Percentiles rank a stretch among this genome's conserved stretches.
These are phyloP conservation scores for Ormosia semicastrata DNA, from an alignment of 306 rosid species.

Conservation along the genomic window DNA sequence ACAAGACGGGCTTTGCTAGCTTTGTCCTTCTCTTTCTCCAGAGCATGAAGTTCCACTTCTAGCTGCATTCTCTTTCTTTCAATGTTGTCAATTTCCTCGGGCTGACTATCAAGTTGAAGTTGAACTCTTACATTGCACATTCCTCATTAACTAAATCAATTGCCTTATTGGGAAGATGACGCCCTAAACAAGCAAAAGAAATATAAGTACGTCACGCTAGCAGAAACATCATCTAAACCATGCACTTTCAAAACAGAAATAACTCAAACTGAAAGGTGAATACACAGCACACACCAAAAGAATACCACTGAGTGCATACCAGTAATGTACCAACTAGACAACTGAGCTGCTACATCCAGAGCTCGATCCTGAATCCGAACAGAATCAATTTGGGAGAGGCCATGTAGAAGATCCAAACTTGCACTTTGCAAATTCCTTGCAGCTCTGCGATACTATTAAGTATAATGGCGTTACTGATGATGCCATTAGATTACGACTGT, in stretches of 20 bases:
- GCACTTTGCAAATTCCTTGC: too few relatives aligned
- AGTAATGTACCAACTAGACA: constrained; percentile 80
- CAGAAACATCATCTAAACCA: not conserved
- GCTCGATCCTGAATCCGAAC: constrained; percentile 86
- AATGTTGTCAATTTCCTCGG: constrained; percentile 87
- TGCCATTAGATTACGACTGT: too few relatives aligned
- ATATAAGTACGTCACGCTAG: not conserved
- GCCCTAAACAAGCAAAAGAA: constrained; percentile 49
- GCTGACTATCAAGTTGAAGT: constrained; percentile 95
- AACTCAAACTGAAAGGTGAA: not conserved
- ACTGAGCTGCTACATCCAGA: constrained; percentile 76
- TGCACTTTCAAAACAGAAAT: not conserved
- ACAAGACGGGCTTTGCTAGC: constrained; percentile 92
- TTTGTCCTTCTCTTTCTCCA: constrained; percentile 89
- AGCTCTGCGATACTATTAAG: too few relatives aligned
- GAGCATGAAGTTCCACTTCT: constrained; percentile 81
- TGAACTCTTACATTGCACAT: constrained; percentile 93
- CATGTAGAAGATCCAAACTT: too few relatives aligned
- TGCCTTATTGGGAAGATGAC: constrained; percentile 93
- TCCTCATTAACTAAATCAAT: constrained; percentile 92
- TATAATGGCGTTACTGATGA: too few relatives aligned
- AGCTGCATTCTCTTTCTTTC: constrained; percentile 84
- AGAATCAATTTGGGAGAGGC: too few relatives aligned
- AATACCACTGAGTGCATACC: constrained; percentile 38
- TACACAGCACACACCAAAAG: not conserved